These are phyloP conservation scores for Acanthamoeba healyi DNA, from an alignment of 208 protist genomes.

Conservation along the genomic window DNA sequence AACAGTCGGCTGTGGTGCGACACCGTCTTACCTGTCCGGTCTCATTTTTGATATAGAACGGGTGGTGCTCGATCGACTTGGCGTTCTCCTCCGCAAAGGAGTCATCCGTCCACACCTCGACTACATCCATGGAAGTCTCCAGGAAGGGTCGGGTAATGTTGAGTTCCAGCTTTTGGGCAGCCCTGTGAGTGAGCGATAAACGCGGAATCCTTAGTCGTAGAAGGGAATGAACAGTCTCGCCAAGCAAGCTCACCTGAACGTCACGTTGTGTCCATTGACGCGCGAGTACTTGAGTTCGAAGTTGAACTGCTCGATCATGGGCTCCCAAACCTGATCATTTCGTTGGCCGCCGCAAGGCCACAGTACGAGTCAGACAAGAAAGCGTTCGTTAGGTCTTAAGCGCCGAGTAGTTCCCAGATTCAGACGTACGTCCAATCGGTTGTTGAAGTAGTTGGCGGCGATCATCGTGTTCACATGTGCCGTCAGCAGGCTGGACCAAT, in stretches of 20 bases:
- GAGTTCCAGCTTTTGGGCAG: constrained; percentile 43
- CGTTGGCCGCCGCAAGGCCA: not conserved
- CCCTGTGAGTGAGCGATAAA: not conserved
- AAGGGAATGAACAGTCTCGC: not conserved
- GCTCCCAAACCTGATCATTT: constrained; percentile 24
- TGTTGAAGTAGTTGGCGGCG: constrained; percentile 63
- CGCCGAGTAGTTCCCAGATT: no score
- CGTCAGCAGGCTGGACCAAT: not conserved
- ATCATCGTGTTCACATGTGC: constrained; percentile 46
- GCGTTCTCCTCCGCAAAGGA: constrained; percentile 51
- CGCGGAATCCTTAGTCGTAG: not conserved
- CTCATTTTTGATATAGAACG: constrained; percentile 72
- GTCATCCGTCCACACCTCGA: constrained; percentile 46
- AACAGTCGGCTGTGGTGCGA: not conserved
- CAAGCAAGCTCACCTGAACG: not conserved
- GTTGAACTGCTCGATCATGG: constrained; percentile 48
- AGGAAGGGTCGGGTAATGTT: constrained; percentile 64
- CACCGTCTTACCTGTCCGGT: not conserved
- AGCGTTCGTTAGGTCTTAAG: not conserved
- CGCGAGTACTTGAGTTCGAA: constrained; percentile 62
- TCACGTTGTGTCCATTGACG: constrained; percentile 49
- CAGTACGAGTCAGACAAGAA: not conserved
- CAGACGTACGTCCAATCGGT: not conserved
- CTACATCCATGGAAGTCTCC: constrained; percentile 38
- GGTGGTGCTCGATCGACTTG: constrained; percentile 48